A percentile compares a stretch with the other conserved stretches of the same genome.
Conservation (phyloP, 176 grass and related monocot species). For the Triticum monococcum region DNA sequence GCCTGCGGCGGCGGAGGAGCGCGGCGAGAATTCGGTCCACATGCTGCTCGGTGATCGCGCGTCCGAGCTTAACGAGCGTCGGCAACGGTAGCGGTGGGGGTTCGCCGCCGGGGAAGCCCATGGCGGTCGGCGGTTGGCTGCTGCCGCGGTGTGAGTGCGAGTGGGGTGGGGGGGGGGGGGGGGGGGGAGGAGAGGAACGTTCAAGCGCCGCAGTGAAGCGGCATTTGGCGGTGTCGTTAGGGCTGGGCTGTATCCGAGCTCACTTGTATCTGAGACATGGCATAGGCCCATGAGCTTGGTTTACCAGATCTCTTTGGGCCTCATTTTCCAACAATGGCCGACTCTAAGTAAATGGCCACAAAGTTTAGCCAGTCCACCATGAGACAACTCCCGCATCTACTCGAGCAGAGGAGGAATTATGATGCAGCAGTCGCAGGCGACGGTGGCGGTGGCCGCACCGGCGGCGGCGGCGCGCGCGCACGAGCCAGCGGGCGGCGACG, state of each 20-base stretch:
- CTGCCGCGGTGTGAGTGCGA: not conserved
- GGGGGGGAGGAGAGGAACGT: not conserved
- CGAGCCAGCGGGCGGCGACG: conserved; percentile 37
- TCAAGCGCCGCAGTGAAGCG: conserved; percentile 4
- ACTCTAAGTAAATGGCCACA: not conserved
- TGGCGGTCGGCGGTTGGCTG: not conserved
- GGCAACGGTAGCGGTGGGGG: not conserved
- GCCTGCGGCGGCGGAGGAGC: conserved; percentile 42
- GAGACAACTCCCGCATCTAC: not conserved
- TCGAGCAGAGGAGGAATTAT: not conserved
- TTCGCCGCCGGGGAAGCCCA: conserved; percentile 24
- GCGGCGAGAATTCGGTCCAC: conserved; percentile 27
- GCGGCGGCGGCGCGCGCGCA: not conserved
- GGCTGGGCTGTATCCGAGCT: not conserved
- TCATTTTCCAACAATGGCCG: not conserved
- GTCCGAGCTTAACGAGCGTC: conserved; percentile 34
- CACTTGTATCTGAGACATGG: not conserved
- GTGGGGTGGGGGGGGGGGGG: not conserved
- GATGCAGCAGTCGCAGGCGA: conserved; percentile 50
- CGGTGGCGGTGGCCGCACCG: not conserved
- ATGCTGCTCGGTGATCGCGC: conserved; percentile 1
- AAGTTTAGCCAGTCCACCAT: not conserved
- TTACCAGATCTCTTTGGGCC: not conserved
- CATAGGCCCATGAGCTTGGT: not conserved
- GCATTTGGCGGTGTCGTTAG: too few species aligned